Evolutionary conservation across 441 rosid genomes (phyloP), one percentile per base, ranked within the genome.

Genomic region (Arabidopsis hybrid): DNA sequence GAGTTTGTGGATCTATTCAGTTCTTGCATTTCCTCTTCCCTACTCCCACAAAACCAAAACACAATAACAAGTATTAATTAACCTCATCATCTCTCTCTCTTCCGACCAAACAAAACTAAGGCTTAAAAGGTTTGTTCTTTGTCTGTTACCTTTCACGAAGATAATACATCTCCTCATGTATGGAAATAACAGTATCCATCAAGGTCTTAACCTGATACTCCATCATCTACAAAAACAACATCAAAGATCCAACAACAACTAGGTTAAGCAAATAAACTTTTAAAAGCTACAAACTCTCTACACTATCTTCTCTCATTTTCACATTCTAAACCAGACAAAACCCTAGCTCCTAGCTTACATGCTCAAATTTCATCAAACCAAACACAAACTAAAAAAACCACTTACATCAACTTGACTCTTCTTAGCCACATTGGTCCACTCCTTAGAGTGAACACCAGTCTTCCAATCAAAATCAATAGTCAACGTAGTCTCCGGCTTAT

Each of bases 11-110:
- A 62, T 76, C 57, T 71, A 82, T 85, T 88, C 21, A 89, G 82
- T 50, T 78, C 83, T 74, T 84, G 87, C 89, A 85, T 88, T 79
- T 89, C 92, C 60, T 78, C 83, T 80, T 88, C 95, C 60, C 91
- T 88, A 80, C n/a, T 63, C 1, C 38, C 16, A 65, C 31, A 49
- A 68, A 43, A 53, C 51, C 47, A 59, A 71, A 13, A 73, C 2
- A 57, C 9, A 46, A 32, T 2, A 31, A 42, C 21, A 43, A n/a
- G n/a, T 5, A 21, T 21, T 21, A 21, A 14, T 71, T n/a, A 47
- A 51, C 4, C 59, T 60, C 32, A 61, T n/a, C 8, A 59, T 21
- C 26, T 58, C n/a, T 46, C 43, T 46, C 14, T 50, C 40, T 45
- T 29, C 9, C 57, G 1, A 64, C 47, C 47, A 12, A 56, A 38